phyloP scores from a whole-genome alignment of 139 green algal species.

The Chlamydomonas sp. region DNA sequence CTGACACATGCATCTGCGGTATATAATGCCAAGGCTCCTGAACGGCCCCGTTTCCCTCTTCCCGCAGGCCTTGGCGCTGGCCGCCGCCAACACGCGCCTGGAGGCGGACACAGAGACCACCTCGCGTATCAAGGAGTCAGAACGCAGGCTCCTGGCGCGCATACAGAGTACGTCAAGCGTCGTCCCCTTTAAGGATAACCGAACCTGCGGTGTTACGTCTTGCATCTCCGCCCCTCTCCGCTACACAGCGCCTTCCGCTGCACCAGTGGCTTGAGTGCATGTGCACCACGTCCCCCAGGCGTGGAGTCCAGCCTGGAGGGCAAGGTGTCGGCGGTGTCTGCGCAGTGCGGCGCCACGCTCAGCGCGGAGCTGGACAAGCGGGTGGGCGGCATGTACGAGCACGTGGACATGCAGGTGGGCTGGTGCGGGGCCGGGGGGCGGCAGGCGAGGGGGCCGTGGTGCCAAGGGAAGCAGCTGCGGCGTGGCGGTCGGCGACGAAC shows the following conservation, averaged over 20 bases:
- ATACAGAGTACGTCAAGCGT: slow-evolving; percentile 33
- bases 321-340: slow-evolving; percentile 16
- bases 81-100: slow-evolving; percentile 14
- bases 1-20: neutral
- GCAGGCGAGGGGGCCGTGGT: too few species aligned
- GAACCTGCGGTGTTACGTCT: too few species aligned
- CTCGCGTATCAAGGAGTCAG: slow-evolving; percentile 41
- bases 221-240: too few species aligned
- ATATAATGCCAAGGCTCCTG: neutral
- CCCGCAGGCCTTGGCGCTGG: slow-evolving; percentile 36
- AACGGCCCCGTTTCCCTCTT: neutral
- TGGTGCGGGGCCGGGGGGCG: too few species aligned
- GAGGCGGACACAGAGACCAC: slow-evolving; percentile 49
- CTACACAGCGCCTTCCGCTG: too few species aligned
- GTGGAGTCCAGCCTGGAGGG: slow-evolving; percentile 46
- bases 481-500: too few species aligned
- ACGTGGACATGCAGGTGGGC: slow-evolving; percentile 48
- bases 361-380: slow-evolving; percentile 56
- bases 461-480: neutral
- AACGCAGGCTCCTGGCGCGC: slow-evolving; percentile 41
- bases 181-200: too few species aligned
- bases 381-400: slow-evolving; percentile 42
- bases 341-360: slow-evolving; percentile 17
- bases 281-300: slow-evolving; percentile 3
- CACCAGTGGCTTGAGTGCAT: too few species aligned